Evolutionary conservation across 768 basidiomycete species (phyloP).

Genomic region (Artomyces pyxidatus): DNA sequence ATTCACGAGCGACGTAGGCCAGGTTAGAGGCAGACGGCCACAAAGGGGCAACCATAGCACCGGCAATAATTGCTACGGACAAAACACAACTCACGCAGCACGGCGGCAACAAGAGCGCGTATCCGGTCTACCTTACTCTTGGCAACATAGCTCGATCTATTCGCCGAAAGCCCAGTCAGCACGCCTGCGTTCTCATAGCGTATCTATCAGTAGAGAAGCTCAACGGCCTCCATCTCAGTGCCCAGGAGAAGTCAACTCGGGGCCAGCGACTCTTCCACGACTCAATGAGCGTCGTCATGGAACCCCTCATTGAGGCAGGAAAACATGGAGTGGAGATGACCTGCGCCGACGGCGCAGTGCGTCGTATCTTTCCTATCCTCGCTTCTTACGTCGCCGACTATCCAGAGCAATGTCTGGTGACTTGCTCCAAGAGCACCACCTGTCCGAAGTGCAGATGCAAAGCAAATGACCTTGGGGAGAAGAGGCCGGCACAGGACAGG

Average conservation of each 20-base stretch:
- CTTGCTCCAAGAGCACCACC: neutral
- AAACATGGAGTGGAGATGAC: conserved; percentile 12
- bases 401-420: conserved; percentile 19
- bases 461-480: neutral
- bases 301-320: conserved; percentile 12
- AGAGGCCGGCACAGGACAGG: neutral
- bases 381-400: conserved; percentile 17
- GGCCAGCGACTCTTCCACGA: conserved; percentile 14
- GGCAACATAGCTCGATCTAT: conserved; percentile 21
- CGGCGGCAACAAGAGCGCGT: conserved; percentile 14
- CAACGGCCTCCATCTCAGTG: neutral
- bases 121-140: conserved; percentile 24
- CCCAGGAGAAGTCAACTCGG: neutral
- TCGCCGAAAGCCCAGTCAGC: conserved; percentile 11
- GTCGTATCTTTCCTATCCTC: conserved; percentile 15
- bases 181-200: conserved; percentile 18
- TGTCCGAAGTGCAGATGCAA: conserved; percentile 8
- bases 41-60: conserved; percentile 10
- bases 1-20: no score
- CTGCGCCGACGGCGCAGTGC: conserved; percentile 13
- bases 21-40: no score
- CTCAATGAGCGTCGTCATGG: conserved; percentile 12
- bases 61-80: conserved; percentile 14
- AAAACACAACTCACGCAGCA: conserved; percentile 19
- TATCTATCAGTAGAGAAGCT: conserved; percentile 19